Evolutionary conservation across 2,329 filamentous ascomycete genomes (phyloP), one percentile per base, ranked within the genome.

Genomic region (Madurella fahalii): DNA sequence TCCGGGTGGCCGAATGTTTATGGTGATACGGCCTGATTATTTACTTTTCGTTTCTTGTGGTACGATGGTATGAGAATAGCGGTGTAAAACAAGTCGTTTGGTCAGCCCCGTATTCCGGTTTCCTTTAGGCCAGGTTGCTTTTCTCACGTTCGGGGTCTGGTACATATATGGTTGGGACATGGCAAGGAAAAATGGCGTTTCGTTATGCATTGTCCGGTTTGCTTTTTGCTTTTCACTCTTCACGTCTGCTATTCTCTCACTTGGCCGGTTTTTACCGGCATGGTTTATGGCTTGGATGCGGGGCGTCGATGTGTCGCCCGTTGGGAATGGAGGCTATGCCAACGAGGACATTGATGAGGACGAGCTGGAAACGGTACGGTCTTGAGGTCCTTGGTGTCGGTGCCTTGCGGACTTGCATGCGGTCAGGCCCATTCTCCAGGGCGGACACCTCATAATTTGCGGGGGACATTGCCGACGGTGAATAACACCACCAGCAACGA

Each of bases 51-150:
- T 20, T 45, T 20, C 13, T 40, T 45, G 7, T 2, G 46, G 31
- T 9, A 54, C 46, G 52, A 49, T 9, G 37, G 52, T 41, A 54
- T 49, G 47, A 46, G 43, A 55, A 44, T n/a, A 48, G 48, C 40
- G 32, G 53, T 55, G 47, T 55, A 51, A 51, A 52, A 48, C 34
- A 47, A 47, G 16, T 40, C 25, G 11, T 49, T 39, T 11, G 9
- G 43, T 37, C 11, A 12, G 34, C 34, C 13, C 11, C 2, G 34
- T 15, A 15, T 37, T 15, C 13, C 9, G 40, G 18, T 47, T 46
- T 37, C 18, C 20, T n/a, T 20, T 2, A 9, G 9, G 9, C 3
- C 37, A 12, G 47, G 34, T 40, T 44, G 17, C 39, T 39, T 40
- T 11, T 40, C 34, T 37, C 31, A 30, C 20, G 18, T 25, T 45